phyloP scores from a whole-genome alignment of 129 eudicot species.

The Ambrosia artemisiifolia region DNA sequence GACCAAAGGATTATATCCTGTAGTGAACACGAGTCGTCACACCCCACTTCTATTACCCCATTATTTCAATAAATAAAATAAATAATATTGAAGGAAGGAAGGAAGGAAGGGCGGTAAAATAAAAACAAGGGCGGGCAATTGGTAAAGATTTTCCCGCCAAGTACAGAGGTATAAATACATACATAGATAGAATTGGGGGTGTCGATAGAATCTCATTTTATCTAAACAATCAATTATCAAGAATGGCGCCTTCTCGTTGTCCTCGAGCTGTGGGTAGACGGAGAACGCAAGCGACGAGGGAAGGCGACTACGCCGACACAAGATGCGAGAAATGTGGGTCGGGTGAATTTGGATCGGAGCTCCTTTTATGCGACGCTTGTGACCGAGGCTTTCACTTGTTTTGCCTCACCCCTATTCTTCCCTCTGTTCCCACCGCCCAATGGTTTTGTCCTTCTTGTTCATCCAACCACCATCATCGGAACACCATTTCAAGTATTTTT shows the following conservation, averaged over 20 bases:
- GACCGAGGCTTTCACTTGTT: conserved; percentile 78
- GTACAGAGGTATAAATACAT: no score
- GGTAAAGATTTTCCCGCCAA: no score
- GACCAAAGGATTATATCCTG: no score
- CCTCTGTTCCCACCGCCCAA: conserved; percentile 54
- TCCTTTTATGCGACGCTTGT: conserved; percentile 79
- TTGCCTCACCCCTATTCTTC: conserved; percentile 73
- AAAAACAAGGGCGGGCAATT: no score
- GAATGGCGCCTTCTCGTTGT: conserved; percentile 27
- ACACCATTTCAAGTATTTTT: conserved; percentile 42
- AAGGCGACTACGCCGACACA: conserved; percentile 36
- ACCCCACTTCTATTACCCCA: no score
- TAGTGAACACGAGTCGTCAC: no score
- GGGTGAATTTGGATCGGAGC: conserved; percentile 56
- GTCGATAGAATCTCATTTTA: no score
- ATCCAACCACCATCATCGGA: conserved; percentile 6
- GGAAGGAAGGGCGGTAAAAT: no score
- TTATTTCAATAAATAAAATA: no score
- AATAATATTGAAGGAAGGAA: no score
- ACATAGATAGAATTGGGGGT: no score
- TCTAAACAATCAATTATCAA: background rate
- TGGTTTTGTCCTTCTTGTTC: conserved; percentile 81
- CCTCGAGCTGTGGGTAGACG: conserved; percentile 38
- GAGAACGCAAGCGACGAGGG: conserved; percentile 57
- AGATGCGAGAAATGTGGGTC: conserved; percentile 85